phyloP scores from a whole-genome alignment of 805 yeast genomes.

The Tetrapisispora taiwanensis region DNA sequence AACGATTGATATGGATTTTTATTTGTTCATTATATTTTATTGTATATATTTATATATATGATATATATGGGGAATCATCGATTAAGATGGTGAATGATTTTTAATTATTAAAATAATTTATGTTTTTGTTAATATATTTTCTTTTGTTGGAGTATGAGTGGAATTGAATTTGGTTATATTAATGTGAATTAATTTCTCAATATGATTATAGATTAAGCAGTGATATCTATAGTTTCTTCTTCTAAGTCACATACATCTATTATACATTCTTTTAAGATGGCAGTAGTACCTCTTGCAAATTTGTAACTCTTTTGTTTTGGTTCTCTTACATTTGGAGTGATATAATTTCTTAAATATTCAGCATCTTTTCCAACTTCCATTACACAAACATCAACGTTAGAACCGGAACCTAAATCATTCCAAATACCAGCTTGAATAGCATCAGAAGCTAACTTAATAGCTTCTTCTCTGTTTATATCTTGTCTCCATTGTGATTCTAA shows the following conservation, averaged over 20 bases:
- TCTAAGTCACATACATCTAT: conserved; percentile 58
- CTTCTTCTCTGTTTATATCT: conserved; percentile 74
- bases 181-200: conserved; percentile 3
- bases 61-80: too few relatives aligned
- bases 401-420: conserved; percentile 98
- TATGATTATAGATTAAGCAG: conserved; percentile 8
- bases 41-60: too few relatives aligned
- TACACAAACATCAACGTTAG: conserved; percentile 94
- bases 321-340: conserved; percentile 83
- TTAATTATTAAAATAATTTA: too few relatives aligned
- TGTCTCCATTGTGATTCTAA: conserved; percentile 81
- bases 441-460: conserved; percentile 79
- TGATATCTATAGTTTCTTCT: conserved; percentile 42
- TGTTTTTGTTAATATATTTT: background rate
- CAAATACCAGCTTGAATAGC: conserved; percentile 97
- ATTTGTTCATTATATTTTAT: too few relatives aligned
- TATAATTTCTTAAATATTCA: conserved; percentile 69
- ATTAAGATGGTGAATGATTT: too few relatives aligned
- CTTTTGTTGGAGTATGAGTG: too few relatives aligned
- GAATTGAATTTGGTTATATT: background rate
- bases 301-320: conserved; percentile 74
- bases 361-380: conserved; percentile 93
- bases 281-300: conserved; percentile 92
- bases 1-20: too few relatives aligned
- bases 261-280: conserved; percentile 59